Base-by-base conservation (phyloP, 169 alveolate species). In the Cryptosporidium muris region DNA sequence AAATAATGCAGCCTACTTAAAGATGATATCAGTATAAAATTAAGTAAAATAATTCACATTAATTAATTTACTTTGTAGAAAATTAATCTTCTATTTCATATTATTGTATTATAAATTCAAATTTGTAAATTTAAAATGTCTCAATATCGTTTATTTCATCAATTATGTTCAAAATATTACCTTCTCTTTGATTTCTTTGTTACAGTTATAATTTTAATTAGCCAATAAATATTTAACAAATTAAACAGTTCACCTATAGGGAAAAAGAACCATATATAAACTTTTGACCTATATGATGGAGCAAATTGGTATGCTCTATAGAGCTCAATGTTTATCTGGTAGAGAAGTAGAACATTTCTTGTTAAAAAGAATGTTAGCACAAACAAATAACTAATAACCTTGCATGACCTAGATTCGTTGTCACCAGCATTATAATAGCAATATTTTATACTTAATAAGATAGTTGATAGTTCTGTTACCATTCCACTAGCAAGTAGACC, bases 371-470 rank as follows among this genome's bases (percentile, higher is more conserved):
- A 74, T 3, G 67, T 63, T 12, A 74, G 25, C 45, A 74, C 38
- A 51, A 74, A 74, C 47, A 74, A 12, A 2, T 48, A 62, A 14
- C 85, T 74, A 9, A 74, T 68, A 7, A 74, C 43, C 60, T 74
- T 74, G 11, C 85, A 74, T 12, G 85, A 74, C 2, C 54, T 25
- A 16, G 85, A 74, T 7, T 47, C 34, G 3, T 66, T 56, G 12
- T 74, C 85, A 3, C 85, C 85, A 74, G 49, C 49, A 49, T 58
- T 74, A 48, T 74, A 68, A 47, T 74, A 74, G 14, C 85, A 74
- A 36, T 74, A 74, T 58, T 68, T 74, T n/a, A 74, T 74, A 43
- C 68, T 74, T 48, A 74, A 43, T 2, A 74, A 43, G 14, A 74
- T 64, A 12, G 85, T 74, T 16, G 85, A 74, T 11, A 53, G 60